These are phyloP conservation scores for Phaeoacremonium minimum DNA, from an alignment of 2,329 filamentous ascomycete genomes.

Conservation along the genomic window DNA sequence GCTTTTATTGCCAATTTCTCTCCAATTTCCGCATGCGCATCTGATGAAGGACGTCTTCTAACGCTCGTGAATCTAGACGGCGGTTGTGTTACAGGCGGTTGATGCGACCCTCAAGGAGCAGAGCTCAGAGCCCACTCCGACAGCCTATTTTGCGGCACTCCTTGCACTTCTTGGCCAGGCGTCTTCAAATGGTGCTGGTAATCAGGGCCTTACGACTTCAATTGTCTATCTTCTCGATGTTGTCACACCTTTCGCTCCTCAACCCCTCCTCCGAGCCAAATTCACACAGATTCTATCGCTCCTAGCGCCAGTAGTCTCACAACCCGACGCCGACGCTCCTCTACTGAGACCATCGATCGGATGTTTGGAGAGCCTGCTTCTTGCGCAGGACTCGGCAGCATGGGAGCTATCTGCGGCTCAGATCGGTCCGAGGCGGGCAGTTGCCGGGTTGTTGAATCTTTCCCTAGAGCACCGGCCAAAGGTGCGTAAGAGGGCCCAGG, in stretches of 20 bases:
- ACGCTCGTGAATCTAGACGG: too few species aligned
- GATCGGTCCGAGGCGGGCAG: conserved; percentile 80
- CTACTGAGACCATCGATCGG: conserved; percentile 85
- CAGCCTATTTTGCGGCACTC: conserved; percentile 93
- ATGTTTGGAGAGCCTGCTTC: conserved; percentile 84
- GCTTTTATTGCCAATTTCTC: conserved; percentile 12
- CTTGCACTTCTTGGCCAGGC: conserved; percentile 82
- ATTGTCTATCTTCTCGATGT: conserved; percentile 95
- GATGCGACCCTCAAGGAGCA: conserved; percentile 90
- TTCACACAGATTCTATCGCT: conserved; percentile 89
- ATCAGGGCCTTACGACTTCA: conserved; percentile 78
- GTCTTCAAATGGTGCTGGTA: conserved; percentile 62
- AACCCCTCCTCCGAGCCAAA: conserved; percentile 85
- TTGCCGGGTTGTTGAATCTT: conserved; percentile 80
- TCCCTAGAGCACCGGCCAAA: conserved; percentile 87
- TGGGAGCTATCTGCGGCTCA: conserved; percentile 85
- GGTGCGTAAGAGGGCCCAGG: conserved; percentile 88
- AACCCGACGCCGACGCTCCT: conserved; percentile 79
- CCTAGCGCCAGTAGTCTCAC: conserved; percentile 77
- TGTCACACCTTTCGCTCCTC: conserved; percentile 78
- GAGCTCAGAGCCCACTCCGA: conserved; percentile 76
- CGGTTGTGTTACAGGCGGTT: conserved; percentile 82
- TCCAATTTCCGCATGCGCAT: too few species aligned
- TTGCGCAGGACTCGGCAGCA: conserved; percentile 80
- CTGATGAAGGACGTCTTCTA: too few species aligned